These are phyloP conservation scores for Heterococcus sp. DNA, from an alignment of 108 stramenopile species.

Conservation along the genomic window DNA sequence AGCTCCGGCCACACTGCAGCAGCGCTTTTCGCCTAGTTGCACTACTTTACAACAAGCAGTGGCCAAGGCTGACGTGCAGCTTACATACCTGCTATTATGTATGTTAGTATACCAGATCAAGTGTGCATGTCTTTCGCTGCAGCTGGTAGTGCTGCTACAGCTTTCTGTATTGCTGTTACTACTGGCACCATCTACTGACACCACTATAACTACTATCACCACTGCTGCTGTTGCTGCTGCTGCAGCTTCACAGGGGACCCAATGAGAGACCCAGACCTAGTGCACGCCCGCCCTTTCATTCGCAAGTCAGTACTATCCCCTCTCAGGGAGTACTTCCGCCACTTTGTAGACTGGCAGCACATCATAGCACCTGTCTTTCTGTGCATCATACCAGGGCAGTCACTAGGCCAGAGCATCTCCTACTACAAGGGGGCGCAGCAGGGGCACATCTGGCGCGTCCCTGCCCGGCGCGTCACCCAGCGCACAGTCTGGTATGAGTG, in stretches of 20 bases:
- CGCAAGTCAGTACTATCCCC: constrained; percentile 17
- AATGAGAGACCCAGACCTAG: constrained; percentile 11
- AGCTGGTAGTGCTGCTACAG: too few species aligned
- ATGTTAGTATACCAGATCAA: too few species aligned
- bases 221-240: too few species aligned
- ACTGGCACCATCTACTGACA: too few species aligned
- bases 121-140: too few species aligned
- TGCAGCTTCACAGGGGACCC: constrained; percentile 12
- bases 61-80: too few species aligned
- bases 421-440: neutral
- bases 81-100: too few species aligned
- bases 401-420: constrained; percentile 12
- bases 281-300: constrained; percentile 19
- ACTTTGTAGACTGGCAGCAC: constrained; percentile 19
- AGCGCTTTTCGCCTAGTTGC: too few species aligned
- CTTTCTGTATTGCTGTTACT: too few species aligned
- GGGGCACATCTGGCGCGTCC: constrained; percentile 25
- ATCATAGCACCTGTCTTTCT: constrained; percentile 15
- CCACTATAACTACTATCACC: too few species aligned
- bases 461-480: neutral
- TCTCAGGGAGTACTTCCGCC: constrained; percentile 16
- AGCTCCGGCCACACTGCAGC: too few species aligned
- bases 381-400: constrained; percentile 8
- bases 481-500: constrained; percentile 25
- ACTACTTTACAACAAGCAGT: too few species aligned